Percentiles rank a stretch among this genome's conserved stretches.
Evolutionary conservation across 1,139 yeast genomes (phyloP).

Genomic region (Suhomyces wounanorum): DNA sequence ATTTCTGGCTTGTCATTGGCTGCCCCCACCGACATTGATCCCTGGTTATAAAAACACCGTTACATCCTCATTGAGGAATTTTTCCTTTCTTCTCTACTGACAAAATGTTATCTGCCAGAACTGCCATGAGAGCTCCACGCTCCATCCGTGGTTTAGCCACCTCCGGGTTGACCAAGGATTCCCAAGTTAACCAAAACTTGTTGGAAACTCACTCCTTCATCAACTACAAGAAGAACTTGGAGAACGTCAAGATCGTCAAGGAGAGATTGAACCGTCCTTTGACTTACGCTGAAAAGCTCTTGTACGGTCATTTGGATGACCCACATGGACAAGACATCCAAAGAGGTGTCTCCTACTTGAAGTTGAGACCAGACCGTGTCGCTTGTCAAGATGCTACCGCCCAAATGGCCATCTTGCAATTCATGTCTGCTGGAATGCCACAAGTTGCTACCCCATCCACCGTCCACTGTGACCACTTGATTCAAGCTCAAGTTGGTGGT

Average conservation of each 20-base stretch:
- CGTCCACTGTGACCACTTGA: constrained; percentile 98
- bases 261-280: constrained; percentile 88
- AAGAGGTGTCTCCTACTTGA: constrained; percentile 95
- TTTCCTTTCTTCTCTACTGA: constrained; percentile 11
- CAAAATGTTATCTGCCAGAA: constrained; percentile 46
- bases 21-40: constrained; percentile 13
- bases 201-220: constrained; percentile 84
- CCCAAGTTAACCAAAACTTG: constrained; percentile 89
- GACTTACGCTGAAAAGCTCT: constrained; percentile 95
- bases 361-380: constrained; percentile 98
- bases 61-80: constrained; percentile 6
- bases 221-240: constrained; percentile 75
- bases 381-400: constrained; percentile 99
- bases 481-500: constrained; percentile 96
- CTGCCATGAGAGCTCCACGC: constrained; percentile 36
- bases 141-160: constrained; percentile 75
- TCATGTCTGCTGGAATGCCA: constrained; percentile 96
- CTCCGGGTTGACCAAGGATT: constrained; percentile 76
- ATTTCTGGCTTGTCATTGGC: constrained; percentile 23
- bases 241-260: constrained; percentile 84
- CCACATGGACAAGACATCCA: constrained; percentile 94
- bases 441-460: constrained; percentile 95
- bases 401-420: constrained; percentile 98
- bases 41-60: constrained; percentile 14
- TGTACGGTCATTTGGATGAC: constrained; percentile 94